Conservation (phyloP, 2,329 filamentous ascomycete genomes). For the Cercospora sp. region DNA sequence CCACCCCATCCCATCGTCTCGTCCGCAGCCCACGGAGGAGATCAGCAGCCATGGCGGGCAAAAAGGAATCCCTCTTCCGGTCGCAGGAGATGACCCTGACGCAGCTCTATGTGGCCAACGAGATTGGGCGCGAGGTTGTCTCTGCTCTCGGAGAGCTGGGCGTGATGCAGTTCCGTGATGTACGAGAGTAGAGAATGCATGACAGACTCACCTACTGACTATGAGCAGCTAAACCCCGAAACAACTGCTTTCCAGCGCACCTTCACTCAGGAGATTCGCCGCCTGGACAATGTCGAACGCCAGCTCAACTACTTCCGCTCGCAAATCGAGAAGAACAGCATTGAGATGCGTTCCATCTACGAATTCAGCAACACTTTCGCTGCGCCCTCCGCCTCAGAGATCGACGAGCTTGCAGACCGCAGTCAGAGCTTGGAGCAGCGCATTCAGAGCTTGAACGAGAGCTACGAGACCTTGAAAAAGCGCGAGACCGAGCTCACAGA, state of each 20-base stretch:
- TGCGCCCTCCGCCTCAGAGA: constrained; percentile 87
- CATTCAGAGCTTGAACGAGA: constrained; percentile 89
- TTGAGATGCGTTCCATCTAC: constrained; percentile 83
- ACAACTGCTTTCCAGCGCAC: constrained; percentile 94
- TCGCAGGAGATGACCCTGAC: constrained; percentile 99
- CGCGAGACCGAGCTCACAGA: constrained; percentile 94
- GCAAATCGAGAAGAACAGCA: constrained; percentile 92
- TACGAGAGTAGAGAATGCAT: constrained; percentile 52
- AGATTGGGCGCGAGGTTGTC: constrained; percentile 96
- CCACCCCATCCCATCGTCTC: constrained; percentile 14
- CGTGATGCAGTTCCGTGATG: constrained; percentile 95
- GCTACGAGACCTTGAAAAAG: constrained; percentile 98
- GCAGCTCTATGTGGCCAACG: constrained; percentile 98
- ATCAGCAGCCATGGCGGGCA: constrained; percentile 54
- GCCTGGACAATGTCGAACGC: constrained; percentile 96
- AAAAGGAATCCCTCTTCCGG: constrained; percentile 94
- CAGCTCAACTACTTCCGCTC: constrained; percentile 93
- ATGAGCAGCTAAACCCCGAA: constrained; percentile 77
- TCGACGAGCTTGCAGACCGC: constrained; percentile 91
- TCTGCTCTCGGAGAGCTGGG: constrained; percentile 95
- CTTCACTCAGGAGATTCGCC: constrained; percentile 95
- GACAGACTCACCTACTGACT: constrained; percentile 27
- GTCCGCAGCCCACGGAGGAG: constrained; percentile 20
- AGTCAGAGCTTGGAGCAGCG: constrained; percentile 90
- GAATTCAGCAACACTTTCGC: constrained; percentile 82